phyloP scores from a whole-genome alignment of 371 early-diverging fungal genomes.

The Rhizopus microsporus region DNA sequence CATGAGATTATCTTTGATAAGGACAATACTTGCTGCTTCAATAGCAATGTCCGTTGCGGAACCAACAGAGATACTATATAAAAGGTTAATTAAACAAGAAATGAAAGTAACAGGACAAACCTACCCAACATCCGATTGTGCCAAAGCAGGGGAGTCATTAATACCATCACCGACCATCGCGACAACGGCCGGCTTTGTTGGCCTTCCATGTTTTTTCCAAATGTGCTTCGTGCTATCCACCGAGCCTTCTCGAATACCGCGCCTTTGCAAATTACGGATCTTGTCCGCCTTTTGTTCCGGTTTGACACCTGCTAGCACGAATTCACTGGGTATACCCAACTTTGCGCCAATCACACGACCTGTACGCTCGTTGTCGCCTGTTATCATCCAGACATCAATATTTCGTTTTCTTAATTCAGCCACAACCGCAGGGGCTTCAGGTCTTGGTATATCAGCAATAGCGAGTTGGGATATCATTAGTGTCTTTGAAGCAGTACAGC shows the following conservation, averaged over 20 bases:
- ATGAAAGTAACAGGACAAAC: constrained; percentile 1
- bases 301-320: constrained; percentile 57
- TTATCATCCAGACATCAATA: constrained; percentile 73
- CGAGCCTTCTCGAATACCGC: constrained; percentile 18
- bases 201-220: constrained; percentile 52
- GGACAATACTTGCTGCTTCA: constrained; percentile 76
- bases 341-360: constrained; percentile 61
- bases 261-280: constrained; percentile 60
- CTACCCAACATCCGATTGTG: constrained; percentile 82
- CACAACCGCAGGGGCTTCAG: constrained; percentile 54
- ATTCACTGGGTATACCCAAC: constrained; percentile 57
- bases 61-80: constrained; percentile 58
- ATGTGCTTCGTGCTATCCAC: too few species aligned
- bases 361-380: constrained; percentile 67
- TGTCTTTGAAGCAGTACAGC: constrained; percentile 39
- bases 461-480: constrained; percentile 57
- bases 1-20: constrained; percentile 70
- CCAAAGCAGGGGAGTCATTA: constrained; percentile 92
- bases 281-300: constrained; percentile 72
- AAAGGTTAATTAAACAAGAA: constrained; percentile 1
- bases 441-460: constrained; percentile 58
- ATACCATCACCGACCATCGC: constrained; percentile 98
- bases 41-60: constrained; percentile 83
- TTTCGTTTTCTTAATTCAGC: constrained; percentile 43
- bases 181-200: constrained; percentile 56